A percentile compares a stretch with the other conserved stretches of the same genome.
Evolutionary conservation across 192 early-diverging fungal genomes (phyloP).

Genomic region (Coemansia sp.): DNA sequence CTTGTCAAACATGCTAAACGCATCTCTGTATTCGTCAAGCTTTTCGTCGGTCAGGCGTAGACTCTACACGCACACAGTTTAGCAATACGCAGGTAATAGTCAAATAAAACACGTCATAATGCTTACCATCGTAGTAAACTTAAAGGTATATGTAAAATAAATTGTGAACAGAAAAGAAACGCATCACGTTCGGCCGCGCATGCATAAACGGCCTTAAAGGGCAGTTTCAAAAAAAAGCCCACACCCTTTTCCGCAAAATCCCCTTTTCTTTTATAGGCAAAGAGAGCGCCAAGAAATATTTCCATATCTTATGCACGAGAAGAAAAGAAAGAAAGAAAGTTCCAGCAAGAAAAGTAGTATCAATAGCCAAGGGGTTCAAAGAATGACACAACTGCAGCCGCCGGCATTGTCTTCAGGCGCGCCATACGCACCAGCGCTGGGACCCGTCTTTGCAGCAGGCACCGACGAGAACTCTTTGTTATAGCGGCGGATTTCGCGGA

Average conservation of each 20-base stretch:
- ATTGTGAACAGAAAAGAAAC: background rate
- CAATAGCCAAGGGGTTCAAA: slow-evolving; percentile 39
- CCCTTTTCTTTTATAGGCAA: slow-evolving; percentile 1
- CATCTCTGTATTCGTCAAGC: slow-evolving; percentile 4
- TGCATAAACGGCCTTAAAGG: no score
- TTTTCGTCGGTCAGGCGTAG: background rate
- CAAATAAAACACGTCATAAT: no score
- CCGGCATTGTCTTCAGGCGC: slow-evolving; percentile 36
- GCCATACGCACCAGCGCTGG: slow-evolving; percentile 26
- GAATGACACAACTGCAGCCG: slow-evolving; percentile 62
- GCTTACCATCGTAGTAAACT: no score
- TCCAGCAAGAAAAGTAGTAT: background rate
- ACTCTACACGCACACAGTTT: background rate
- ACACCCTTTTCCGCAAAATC: background rate
- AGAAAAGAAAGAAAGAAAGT: background rate
- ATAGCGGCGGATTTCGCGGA: slow-evolving; percentile 79
- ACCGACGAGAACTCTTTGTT: slow-evolving; percentile 65
- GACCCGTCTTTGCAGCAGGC: slow-evolving; percentile 30
- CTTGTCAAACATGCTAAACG: slow-evolving; percentile 35
- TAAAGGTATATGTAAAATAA: background rate
- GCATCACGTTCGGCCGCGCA: background rate
- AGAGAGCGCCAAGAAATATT: background rate
- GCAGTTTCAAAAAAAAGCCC: background rate
- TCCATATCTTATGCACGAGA: background rate
- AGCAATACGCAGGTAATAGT: no score